Base-by-base conservation (phyloP, 768 basidiomycete species). In the Candolleomyces eurysporus region DNA sequence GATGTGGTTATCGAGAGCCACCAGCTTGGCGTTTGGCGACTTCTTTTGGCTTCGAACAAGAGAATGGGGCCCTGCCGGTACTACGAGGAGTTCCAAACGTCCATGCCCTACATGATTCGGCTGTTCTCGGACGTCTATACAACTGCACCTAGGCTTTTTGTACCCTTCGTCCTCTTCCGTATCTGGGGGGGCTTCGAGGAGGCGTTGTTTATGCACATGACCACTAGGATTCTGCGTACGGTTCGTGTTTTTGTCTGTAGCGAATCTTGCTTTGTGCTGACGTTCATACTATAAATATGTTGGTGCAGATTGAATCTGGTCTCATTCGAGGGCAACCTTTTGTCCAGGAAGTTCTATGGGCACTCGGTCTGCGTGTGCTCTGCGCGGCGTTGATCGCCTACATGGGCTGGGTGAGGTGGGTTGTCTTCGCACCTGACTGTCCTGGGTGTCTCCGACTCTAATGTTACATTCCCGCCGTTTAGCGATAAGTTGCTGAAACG, bases 161-260 rank as follows among this genome's bases (percentile, higher is more conserved):
- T 63, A 17, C 21, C 68, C 8, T 69, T 64, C 32, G 3, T 69
- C 14, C 39, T 72, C 6, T 65, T 63, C 8, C 63, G 69, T n/a
- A 61, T 72, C 3, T 75, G 71, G 69, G 32, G 30, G 10, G 65
- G 71, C 0, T 22, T 71, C 1, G 68, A 72, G 52, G 57, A 66
- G 5, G 69, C 71, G 5, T 50, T 75, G 2, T 46, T 70, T 46
- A 64, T 70, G 63, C 63, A 72, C 52, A 53, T 75, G 14, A 68
- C 69, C 1, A 67, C 67, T 19, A 48, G 46, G 6, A 45, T 73
- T 13, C 61, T 73, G 11, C 49, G 62, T 43, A 66, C 66, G n/a
- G 71, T 72, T 21, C 57, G 26, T 55, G 11, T 7, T 11, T 36
- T 36, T 11, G 36, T 39, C 9, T n/a, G 17, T 4, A 36, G 30